Evolutionary conservation across 768 basidiomycete genomes (phyloP).

Genomic region (Russula olivacea): DNA sequence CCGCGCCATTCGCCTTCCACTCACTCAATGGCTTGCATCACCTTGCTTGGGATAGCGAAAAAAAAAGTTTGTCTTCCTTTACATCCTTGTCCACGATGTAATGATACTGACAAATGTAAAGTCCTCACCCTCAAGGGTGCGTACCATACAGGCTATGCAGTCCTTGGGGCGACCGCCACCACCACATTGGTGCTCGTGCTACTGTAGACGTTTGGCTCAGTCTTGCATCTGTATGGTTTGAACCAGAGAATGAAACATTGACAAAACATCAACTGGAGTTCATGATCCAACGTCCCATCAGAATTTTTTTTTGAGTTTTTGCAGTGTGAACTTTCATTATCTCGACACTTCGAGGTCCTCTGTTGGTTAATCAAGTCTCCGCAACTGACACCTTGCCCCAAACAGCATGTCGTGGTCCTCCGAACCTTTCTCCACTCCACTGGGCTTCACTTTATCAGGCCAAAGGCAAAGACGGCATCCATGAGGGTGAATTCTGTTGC

Average conservation of each 20-base stretch:
- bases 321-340: neutral
- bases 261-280: neutral
- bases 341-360: neutral
- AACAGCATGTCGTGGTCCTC: no score
- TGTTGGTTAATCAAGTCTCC: neutral
- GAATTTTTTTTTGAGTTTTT: neutral
- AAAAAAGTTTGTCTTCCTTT: slow-evolving; percentile 61
- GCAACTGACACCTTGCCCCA: no score
- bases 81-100: neutral
- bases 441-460: no score
- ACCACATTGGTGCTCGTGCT: slow-evolving; percentile 68
- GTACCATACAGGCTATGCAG: slow-evolving; percentile 77
- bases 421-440: no score
- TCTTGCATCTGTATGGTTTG: neutral
- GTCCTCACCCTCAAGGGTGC: slow-evolving; percentile 77
- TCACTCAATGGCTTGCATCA: slow-evolving; percentile 86
- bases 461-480: no score
- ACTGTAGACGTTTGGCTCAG: slow-evolving; percentile 31
- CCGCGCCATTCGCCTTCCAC: slow-evolving; percentile 88
- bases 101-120: slow-evolving; percentile 30
- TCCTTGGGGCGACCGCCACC: slow-evolving; percentile 70
- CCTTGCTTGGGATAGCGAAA: slow-evolving; percentile 81
- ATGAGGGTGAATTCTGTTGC: no score
- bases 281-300: neutral
- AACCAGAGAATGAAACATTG: neutral